Evolutionary conservation across 2,329 filamentous ascomycete species (phyloP), one percentile per base, ranked within the genome.

Genomic region (Fusarium neocosmosporiellum): DNA sequence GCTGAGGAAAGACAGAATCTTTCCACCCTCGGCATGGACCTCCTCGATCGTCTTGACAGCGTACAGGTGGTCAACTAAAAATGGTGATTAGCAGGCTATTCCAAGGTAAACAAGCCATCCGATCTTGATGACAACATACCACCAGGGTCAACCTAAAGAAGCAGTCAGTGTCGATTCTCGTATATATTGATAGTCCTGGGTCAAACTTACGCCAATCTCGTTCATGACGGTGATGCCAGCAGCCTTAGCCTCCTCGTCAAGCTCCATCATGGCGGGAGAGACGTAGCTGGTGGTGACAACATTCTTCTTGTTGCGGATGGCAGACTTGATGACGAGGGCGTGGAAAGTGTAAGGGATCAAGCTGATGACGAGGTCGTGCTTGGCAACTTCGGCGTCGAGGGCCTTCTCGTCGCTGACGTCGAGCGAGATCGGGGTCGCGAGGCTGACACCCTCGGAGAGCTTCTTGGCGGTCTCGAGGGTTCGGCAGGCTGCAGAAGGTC

Each of bases 201-300:
- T 37, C 24, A 18, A 18, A 78, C 85, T 83, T 68, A 93, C 80
- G 71, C 94, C 94, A 80, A 97, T 97, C 89, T 98, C 96, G 85
- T 98, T 98, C 93, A 98, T 95, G 81, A 98, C 95, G 13, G 94
- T 97, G 81, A 98, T 98, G 70, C 95, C 95, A 20, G 96, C 96
- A 72, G 92, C 93, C 88, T 98, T 97, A 82, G 89, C 91, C 77
- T 92, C 86, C 78, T 91, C 87, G 79, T 98, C 93, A 59, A 98
- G 90, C 86, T 95, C 96, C 85, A 92, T 84, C 95, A 98, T 98
- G 74, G 94, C 94, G 5, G 94, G 94, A 6, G 94, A 97, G 75
- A 98, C 93, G 81, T 98, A 98, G 74, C 91, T 94, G 33, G 96
- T 98, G 67, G 96, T 98, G 80, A 98, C 95, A 69, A 98, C 95